Percentiles rank a stretch among this genome's conserved stretches.
These are phyloP conservation scores for Ilyonectria sp. DNA, from an alignment of 2,329 filamentous ascomycete species.

Conservation along the genomic window DNA sequence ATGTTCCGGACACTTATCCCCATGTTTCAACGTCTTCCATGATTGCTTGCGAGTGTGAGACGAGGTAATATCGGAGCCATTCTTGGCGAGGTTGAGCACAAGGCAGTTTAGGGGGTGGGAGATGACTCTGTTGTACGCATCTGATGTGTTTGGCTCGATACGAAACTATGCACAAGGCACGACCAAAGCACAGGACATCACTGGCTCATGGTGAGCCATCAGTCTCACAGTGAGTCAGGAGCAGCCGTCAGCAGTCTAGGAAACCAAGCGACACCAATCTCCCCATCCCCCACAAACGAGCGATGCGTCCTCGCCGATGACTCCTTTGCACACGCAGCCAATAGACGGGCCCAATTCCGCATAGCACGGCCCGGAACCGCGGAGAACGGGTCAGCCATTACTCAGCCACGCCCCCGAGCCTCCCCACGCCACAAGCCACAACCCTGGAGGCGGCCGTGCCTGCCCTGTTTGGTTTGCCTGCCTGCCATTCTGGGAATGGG, in stretches of 20 bases:
- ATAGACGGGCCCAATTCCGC: not conserved
- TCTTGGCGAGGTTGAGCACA: not conserved
- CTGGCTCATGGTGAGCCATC: constrained; percentile 1
- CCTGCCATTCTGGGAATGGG: constrained; percentile 1
- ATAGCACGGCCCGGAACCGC: not conserved
- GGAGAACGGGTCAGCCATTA: constrained; percentile 2
- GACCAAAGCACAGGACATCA: not conserved
- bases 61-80: not conserved
- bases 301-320: constrained; percentile 4
- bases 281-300: not conserved
- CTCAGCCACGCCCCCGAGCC: constrained; percentile 1
- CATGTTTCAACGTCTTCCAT: not conserved
- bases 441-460: not conserved
- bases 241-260: not conserved
- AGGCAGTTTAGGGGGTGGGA: not conserved
- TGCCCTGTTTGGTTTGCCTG: not conserved
- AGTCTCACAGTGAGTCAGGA: not conserved
- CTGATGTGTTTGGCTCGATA: too few species aligned
- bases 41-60: too few species aligned
- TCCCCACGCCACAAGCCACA: constrained; percentile 3
- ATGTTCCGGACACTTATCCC: not conserved
- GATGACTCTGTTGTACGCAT: not conserved
- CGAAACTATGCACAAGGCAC: not conserved
- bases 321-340: not conserved
- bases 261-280: not conserved